Conservation (phyloP, 2,329 filamentous ascomycete species). For the Gaeumannomyces tritici region DNA sequence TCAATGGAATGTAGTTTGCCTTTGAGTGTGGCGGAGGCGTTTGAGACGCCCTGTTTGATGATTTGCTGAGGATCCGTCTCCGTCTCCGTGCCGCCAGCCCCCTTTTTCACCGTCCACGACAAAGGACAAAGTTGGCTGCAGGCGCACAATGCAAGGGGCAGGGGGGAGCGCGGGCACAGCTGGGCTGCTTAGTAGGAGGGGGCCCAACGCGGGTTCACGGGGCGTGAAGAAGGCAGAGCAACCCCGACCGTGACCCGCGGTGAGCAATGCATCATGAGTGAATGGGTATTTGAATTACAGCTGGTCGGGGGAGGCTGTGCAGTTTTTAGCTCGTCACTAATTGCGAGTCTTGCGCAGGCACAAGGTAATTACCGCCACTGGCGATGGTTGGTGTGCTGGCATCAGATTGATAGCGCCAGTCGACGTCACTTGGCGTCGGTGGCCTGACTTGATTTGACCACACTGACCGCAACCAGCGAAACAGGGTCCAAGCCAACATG, state of each 20-base stretch:
- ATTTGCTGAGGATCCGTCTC: background rate
- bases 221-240: background rate
- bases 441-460: no score
- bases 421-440: background rate
- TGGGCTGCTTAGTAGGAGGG: background rate
- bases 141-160: background rate
- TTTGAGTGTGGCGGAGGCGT: background rate
- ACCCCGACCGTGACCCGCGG: no score
- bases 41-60: background rate
- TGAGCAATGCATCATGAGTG: background rate
- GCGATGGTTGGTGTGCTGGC: background rate
- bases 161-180: background rate
- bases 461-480: no score
- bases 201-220: background rate
- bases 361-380: background rate
- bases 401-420: background rate
- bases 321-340: background rate
- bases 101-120: background rate
- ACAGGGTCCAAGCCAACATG: no score
- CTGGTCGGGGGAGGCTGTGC: background rate
- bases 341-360: background rate
- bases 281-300: background rate
- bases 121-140: no score
- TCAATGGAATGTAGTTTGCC: background rate
- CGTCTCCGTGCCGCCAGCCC: background rate